phyloP scores from a whole-genome alignment of 495 filamentous ascomycete species.

The Aspergillus taichungensis region DNA sequence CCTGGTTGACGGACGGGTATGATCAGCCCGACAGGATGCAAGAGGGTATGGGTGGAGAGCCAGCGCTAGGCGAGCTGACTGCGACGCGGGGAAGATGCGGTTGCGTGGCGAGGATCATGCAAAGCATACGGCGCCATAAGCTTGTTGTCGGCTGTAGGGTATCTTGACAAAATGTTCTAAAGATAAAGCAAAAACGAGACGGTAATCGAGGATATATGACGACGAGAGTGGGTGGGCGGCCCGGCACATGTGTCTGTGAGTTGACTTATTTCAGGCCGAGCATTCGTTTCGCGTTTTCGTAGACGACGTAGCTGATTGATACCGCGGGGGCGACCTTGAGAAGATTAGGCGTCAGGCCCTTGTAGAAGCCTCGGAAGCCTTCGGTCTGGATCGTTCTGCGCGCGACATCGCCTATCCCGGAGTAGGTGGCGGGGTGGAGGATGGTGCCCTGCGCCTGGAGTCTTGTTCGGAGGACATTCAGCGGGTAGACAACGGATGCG shows the following conservation, averaged over 20 bases:
- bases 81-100: too few species aligned
- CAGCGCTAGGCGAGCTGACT: too few species aligned
- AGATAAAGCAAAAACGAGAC: slow-evolving; percentile 8
- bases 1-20: too few species aligned
- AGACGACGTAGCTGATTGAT: slow-evolving; percentile 95
- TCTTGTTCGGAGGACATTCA: slow-evolving; percentile 90
- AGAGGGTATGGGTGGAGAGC: too few species aligned
- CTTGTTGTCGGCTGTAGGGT: slow-evolving; percentile 16
- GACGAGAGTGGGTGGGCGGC: not conserved
- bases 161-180: slow-evolving; percentile 20
- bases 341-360: slow-evolving; percentile 89
- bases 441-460: slow-evolving; percentile 91
- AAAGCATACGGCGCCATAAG: slow-evolving; percentile 1
- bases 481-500: slow-evolving; percentile 86
- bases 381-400: slow-evolving; percentile 74
- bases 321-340: slow-evolving; percentile 95
- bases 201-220: not conserved
- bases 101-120: not conserved
- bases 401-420: slow-evolving; percentile 77
- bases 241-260: not conserved
- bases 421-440: slow-evolving; percentile 85
- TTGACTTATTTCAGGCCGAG: slow-evolving; percentile 54
- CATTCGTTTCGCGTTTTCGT: slow-evolving; percentile 84
- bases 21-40: too few species aligned
- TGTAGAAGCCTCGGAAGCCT: slow-evolving; percentile 82